A percentile compares a stretch with the other conserved stretches of the same genome.
phyloP scores from a whole-genome alignment of 2,329 filamentous ascomycete species.

The Camptophora hylomeconis region DNA sequence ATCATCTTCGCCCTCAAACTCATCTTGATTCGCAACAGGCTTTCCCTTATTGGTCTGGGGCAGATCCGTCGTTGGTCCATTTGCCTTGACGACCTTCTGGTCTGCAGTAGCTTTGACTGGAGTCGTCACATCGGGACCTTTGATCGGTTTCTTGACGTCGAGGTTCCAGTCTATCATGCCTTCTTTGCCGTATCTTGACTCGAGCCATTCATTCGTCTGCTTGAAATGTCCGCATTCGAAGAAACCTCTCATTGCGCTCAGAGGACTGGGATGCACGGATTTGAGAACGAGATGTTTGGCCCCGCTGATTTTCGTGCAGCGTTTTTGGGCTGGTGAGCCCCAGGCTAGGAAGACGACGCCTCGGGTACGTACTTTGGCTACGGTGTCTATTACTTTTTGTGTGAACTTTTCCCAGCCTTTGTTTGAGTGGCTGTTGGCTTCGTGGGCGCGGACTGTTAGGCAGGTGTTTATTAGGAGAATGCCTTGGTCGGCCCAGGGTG shows the following conservation, averaged over 20 bases:
- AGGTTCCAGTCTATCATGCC: conserved; percentile 77
- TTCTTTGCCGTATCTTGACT: conserved; percentile 62
- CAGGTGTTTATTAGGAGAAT: conserved; percentile 92
- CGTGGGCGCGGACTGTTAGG: conserved; percentile 79
- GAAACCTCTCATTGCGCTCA: conserved; percentile 72
- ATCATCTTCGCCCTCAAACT: conserved; percentile 26
- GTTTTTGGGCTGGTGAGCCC: conserved; percentile 72
- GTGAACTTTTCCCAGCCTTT: conserved; percentile 91
- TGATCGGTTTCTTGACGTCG: conserved; percentile 22
- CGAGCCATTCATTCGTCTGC: conserved; percentile 74
- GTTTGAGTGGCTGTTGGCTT: conserved; percentile 73
- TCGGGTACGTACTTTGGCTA: conserved; percentile 59
- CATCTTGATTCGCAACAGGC: conserved; percentile 10
- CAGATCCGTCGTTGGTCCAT: conserved; percentile 2
- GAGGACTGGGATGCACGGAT: conserved; percentile 83
- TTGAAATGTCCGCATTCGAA: conserved; percentile 73
- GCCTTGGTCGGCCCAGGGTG: conserved; percentile 84
- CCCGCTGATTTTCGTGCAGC: conserved; percentile 56
- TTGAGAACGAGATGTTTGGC: conserved; percentile 66
- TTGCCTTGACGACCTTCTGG: conserved; percentile 8
- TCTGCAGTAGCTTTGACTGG: conserved; percentile 9
- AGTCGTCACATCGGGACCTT: conserved; percentile 4
- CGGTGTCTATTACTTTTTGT: conserved; percentile 77
- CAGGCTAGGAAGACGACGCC: conserved; percentile 94
- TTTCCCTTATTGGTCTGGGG: conserved; percentile 5